Base-by-base conservation (phyloP, 768 basidiomycete species). In the Daedaleopsis nitida region DNA sequence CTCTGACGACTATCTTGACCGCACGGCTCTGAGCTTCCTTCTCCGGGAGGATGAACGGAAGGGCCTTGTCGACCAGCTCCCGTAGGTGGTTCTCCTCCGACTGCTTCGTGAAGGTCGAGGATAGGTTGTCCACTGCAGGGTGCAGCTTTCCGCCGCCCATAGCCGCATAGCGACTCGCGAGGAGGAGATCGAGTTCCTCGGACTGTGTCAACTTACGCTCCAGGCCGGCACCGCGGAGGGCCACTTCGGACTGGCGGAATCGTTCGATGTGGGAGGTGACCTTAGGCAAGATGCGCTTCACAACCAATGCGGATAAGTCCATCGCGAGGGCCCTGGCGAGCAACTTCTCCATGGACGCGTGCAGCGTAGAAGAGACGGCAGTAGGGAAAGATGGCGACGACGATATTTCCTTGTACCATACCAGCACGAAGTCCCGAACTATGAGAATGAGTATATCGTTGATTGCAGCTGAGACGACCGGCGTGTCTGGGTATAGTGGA, bases 401-500 rank as follows among this genome's bases (percentile, higher is more conserved):
- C 6, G 96, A 98, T 39, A 98, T 80, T 17, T 86, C 83, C 65
- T 81, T 80, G 78, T 96, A 99, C 96, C 96, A 99, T 13, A 84
- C 84, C 55, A 88, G 76, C 19, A 99, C 86, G 72, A 97, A 98
- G 77, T 95, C 93, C 52, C 90, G 80, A 24, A 92, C 86, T 61
- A 93, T 82, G 69, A 94, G 81, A n/a, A 83, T 81, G 55, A 96
- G 82, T 54, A 96, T 83, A 35, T 90, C 88, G 65, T 96, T 90
- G 10, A 96, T 69, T 17, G 86, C 81, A n/a, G 83, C 77, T 9
- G 90, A 92, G 24, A 92, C 77, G 60, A 83, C 77, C 13, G 85
- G 83, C 42, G 84, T 84, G 24, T 84, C 79, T 32, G 88, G 87
- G 66, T 82, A 81, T 19, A 95, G 74, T 9, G 87, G 83, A 1